phyloP scores from a whole-genome alignment of 352 stramenopile species.

The Aphanomyces invadans region DNA sequence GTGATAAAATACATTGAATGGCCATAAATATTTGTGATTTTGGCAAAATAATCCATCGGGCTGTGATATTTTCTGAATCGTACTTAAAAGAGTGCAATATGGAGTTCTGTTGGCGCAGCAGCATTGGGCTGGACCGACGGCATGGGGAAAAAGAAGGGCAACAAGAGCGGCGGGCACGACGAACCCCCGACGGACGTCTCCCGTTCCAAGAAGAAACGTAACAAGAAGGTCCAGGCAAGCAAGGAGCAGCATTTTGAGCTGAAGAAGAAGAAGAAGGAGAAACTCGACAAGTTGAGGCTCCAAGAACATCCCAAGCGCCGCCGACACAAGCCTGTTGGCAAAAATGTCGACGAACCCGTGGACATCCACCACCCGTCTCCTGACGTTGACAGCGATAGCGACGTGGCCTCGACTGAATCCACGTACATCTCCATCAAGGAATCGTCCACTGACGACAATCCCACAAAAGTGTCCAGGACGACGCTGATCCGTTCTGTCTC shows the following conservation, averaged over 20 bases:
- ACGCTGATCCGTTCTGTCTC: not conserved
- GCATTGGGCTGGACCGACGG: not conserved
- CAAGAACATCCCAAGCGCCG: slow-evolving; percentile 9
- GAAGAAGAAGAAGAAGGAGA: slow-evolving; percentile 22
- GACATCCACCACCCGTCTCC: slow-evolving; percentile 4
- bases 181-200: not conserved
- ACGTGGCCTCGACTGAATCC: not conserved
- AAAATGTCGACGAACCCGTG: not conserved
- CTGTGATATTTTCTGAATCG: too few relatives aligned
- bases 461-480: not conserved
- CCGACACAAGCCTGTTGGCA: slow-evolving; percentile 16
- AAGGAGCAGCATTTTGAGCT: slow-evolving; percentile 19
- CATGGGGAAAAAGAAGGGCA: not conserved
- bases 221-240: not conserved
- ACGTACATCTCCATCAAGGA: slow-evolving; percentile 18
- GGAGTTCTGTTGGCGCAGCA: not conserved
- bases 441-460: too few relatives aligned
- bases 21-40: too few relatives aligned
- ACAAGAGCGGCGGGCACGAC: not conserved
- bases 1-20: too few relatives aligned
- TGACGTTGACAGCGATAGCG: not conserved
- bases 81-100: not conserved
- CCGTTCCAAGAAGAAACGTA: not conserved
- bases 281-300: slow-evolving; percentile 15
- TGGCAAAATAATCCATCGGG: too few relatives aligned